A percentile compares a stretch with the other conserved stretches of the same genome.
Evolutionary conservation across 257 asterid genomes (phyloP).

Genomic region (Linderniella brevidens): DNA sequence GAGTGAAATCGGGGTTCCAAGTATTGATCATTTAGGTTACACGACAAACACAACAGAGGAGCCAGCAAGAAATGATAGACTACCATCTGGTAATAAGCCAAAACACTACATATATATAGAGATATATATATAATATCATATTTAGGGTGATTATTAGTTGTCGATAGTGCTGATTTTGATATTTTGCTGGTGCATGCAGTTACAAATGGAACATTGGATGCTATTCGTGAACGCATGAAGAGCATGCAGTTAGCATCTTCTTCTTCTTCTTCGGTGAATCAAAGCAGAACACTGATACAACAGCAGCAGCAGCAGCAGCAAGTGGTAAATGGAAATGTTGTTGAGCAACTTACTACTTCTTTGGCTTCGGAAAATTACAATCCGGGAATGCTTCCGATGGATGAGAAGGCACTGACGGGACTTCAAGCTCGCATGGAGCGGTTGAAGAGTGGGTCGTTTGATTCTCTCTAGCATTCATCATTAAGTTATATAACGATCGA

Average conservation of each 20-base stretch:
- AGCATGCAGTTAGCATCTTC: conserved; percentile 80
- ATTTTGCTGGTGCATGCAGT: too few species aligned
- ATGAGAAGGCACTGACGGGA: conserved; percentile 90
- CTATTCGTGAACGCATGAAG: conserved; percentile 96
- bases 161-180: too few species aligned
- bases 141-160: too few species aligned
- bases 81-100: conserved; percentile 78
- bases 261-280: conserved; percentile 2
- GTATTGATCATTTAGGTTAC: conserved; percentile 18
- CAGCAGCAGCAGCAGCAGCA: neutral
- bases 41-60: conserved; percentile 39
- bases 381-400: conserved; percentile 43
- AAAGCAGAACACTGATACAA: neutral
- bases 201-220: conserved; percentile 72
- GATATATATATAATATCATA: too few species aligned
- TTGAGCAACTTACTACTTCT: too few species aligned
- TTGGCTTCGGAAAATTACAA: neutral
- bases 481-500: too few species aligned
- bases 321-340: neutral
- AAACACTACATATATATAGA: too few species aligned
- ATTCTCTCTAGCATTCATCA: conserved; percentile 41
- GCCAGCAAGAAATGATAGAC: conserved; percentile 51
- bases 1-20: conserved; percentile 37
- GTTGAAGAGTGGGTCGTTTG: conserved; percentile 77
- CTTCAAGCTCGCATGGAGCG: conserved; percentile 99